Evolutionary conservation across 2,329 filamentous ascomycete genomes (phyloP), one percentile per base, ranked within the genome.

Genomic region (Lecanicillium sp.): DNA sequence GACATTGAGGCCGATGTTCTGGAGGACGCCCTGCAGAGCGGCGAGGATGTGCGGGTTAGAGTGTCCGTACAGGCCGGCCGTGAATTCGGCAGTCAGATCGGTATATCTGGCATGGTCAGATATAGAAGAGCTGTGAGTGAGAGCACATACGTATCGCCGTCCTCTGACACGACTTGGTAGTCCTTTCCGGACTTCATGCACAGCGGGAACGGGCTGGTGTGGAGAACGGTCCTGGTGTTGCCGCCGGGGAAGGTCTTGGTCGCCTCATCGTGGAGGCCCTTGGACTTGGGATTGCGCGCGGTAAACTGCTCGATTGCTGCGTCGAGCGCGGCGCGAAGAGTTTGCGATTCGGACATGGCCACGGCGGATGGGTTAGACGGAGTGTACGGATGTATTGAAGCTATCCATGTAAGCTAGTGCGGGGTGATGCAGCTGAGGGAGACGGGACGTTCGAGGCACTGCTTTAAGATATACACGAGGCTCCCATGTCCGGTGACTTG

Each of bases 61-160:
- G 62, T 87, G 83, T 0, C 83, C 83, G 57, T 78, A 85, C 11
- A 87, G 68, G 2, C 78, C 81, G 1, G 83, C 83, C 0, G 78
- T 79, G 56, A 79, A 79, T 60, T 86, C 83, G 27, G 76, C 75
- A 1, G 82, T 67, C 7, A 86, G 68, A 55, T 87, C 82, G 12
- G 73, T 65, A 58, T 83, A 84, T 36, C 67, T 71, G 24, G 2
- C 17, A 26, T 30, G 6, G 9, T 15, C 53, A 46, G 10, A 7
- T 6, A 15, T 5, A 2, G 7, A 5, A 45, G 8, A 5, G 17
- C 17, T 7, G 27, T 3, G n/a, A 9, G 1, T 14, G 5, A 6
- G 8, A 3, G 5, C 6, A 56, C 60, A 41, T 56, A 66, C 59
- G 56, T 61, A 17, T 66, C 60, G 7, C 62, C 68, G 41, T 74